These are phyloP conservation scores for Aegilops tauschii DNA, from an alignment of 176 grass and related monocot genomes.

Conservation along the genomic window DNA sequence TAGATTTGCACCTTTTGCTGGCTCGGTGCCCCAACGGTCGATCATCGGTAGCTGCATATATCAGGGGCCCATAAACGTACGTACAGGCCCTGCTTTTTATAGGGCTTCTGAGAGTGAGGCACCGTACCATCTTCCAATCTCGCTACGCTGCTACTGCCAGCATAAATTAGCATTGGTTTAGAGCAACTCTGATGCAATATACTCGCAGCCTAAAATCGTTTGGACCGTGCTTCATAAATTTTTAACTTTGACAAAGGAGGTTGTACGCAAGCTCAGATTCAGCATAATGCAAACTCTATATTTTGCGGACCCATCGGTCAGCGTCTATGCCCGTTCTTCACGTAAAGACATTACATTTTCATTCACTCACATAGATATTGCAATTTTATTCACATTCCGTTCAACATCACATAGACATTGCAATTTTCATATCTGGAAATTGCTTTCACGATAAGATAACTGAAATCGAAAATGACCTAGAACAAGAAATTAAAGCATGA, in stretches of 20 bases:
- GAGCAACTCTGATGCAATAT: neutral
- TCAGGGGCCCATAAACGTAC: conserved; percentile 9
- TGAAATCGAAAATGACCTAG: too few relatives aligned
- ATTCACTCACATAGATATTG: neutral
- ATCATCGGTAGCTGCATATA: conserved; percentile 41
- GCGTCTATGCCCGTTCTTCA: neutral
- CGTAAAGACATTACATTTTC: too few relatives aligned
- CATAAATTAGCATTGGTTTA: neutral
- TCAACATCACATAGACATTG: neutral
- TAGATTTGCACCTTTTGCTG: conserved; percentile 43
- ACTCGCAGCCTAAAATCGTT: neutral
- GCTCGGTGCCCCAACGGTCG: conserved; percentile 35
- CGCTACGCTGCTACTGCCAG: too few relatives aligned
- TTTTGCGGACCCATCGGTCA: neutral
- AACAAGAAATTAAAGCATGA: too few relatives aligned
- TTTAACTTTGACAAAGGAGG: too few relatives aligned
- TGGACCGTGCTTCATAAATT: neutral
- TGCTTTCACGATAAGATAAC: too few relatives aligned
- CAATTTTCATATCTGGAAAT: too few relatives aligned
- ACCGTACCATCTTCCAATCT: too few relatives aligned
- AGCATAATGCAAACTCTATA: too few relatives aligned
- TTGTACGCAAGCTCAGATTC: too few relatives aligned
- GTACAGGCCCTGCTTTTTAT: neutral
- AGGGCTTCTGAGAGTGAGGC: neutral
- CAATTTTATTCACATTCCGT: neutral